Evolutionary conservation across 495 filamentous ascomycete species (phyloP).

Genomic region (Acidiella bohemica): DNA sequence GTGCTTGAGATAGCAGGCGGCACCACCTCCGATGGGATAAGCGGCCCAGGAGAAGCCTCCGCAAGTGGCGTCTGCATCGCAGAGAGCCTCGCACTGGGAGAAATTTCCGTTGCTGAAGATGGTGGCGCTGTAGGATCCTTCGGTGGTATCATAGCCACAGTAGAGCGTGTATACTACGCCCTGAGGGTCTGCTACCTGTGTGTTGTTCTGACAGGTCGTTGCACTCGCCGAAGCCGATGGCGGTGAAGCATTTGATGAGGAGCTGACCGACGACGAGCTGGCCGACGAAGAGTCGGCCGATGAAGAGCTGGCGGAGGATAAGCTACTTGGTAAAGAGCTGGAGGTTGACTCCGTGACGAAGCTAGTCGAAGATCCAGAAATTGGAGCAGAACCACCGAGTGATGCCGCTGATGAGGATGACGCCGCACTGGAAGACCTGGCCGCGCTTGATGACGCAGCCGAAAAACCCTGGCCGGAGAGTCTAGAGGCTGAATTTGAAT

Average conservation of each 20-base stretch:
- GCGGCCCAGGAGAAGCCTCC: background rate
- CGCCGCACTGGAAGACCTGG: no score
- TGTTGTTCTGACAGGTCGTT: background rate
- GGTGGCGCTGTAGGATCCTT: background rate
- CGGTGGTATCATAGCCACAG: slow-evolving; percentile 6
- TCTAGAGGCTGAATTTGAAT: background rate
- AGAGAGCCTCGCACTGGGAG: background rate
- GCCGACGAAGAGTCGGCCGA: background rate
- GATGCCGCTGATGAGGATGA: background rate
- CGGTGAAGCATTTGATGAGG: slow-evolving; percentile 1
- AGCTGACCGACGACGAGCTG: background rate
- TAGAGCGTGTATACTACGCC: background rate
- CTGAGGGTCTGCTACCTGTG: background rate
- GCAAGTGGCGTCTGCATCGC: background rate
- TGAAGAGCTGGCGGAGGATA: background rate
- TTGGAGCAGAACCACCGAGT: background rate
- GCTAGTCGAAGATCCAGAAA: background rate
- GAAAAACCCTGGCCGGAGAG: no score
- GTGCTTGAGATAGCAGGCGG: background rate
- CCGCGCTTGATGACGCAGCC: no score
- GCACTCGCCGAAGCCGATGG: background rate
- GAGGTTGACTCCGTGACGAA: background rate
- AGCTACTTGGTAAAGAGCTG: background rate
- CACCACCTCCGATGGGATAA: background rate
- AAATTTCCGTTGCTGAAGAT: background rate